These are phyloP conservation scores for Neurospora cerealis DNA, from an alignment of 495 filamentous ascomycete species.

Conservation along the genomic window DNA sequence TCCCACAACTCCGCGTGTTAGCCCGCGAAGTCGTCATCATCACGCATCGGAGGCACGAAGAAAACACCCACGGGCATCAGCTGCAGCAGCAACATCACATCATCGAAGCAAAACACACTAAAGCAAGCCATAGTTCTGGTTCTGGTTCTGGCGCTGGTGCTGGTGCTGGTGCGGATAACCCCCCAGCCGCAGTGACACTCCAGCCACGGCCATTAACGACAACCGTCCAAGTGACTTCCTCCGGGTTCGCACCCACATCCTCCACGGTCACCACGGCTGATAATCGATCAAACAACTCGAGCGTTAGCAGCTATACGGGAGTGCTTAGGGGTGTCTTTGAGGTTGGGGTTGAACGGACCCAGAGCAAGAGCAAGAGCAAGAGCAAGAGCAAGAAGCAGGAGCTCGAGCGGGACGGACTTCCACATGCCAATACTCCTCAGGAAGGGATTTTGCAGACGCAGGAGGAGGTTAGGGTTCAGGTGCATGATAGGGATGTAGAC, in stretches of 20 bases:
- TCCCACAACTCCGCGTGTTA: conserved; percentile 24
- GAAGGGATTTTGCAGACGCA: conserved; percentile 8
- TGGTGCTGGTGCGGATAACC: neutral
- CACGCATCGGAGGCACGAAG: conserved; percentile 3
- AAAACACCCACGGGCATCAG: neutral
- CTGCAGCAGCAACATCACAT: neutral
- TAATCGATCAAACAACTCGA: neutral
- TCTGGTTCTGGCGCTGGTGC: neutral
- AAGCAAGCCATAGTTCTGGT: neutral
- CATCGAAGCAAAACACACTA: neutral
- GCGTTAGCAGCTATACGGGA: neutral
- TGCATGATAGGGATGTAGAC: neutral
- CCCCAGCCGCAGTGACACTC: neutral
- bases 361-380: neutral
- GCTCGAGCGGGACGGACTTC: neutral
- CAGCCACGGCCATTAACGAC: neutral
- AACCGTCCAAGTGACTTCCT: neutral
- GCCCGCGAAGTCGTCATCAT: conserved; percentile 9
- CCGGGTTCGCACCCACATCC: neutral
- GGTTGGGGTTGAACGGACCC: neutral
- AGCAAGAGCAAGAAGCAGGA: neutral
- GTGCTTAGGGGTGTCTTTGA: neutral
- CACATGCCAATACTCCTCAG: neutral
- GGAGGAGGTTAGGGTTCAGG: conserved; percentile 10
- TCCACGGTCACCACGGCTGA: neutral